Evolutionary conservation across 495 filamentous ascomycete genomes (phyloP), one percentile per base, ranked within the genome.

Genomic region (Talaromyces trachyspermus): DNA sequence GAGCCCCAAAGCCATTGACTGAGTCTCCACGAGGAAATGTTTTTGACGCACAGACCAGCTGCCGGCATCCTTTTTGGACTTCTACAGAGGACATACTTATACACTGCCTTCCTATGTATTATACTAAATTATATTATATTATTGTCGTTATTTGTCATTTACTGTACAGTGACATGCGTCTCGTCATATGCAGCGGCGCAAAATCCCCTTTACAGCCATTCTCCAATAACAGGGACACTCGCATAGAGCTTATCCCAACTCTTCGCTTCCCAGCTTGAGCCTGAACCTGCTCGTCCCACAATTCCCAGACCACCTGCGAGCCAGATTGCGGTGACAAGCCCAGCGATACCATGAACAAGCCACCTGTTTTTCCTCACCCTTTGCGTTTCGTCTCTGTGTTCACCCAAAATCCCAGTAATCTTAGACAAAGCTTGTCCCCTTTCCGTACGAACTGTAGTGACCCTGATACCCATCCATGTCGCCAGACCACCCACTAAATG

Each of bases 401-500:
- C 65, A n/a, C 59, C 35, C 26, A 60, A 49, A 3, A 65, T 61
- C 39, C 67, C 49, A 15, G 61, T 64, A 35, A 54, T 59, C 35
- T 68, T 70, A 33, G 74, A n/a, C n/a, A n/a, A 65, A 14, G 29
- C 17, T 26, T 52, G 49, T 9, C 50, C 44, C 8, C 57, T 58
- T 33, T 67, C 55, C 39, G 59, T 66, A 22, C 65, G 61, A 25
- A 50, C 55, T 17, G 66, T 71, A 7, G 68, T 70, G n/a, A 69
- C 58, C 25, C 70, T 73, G 50, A 64, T 69, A 25, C 70, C 69
- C 54, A 87, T 68, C 86, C 86, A 92, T 60, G 77, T 79, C 14
- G 85, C 85, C 72, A 77, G 78, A 0, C 90, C 90, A 74, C 87
- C 94, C 18, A 87, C 77, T 53, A 89, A 79, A 68, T 96, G 90